Percentiles rank a stretch among this genome's conserved stretches.
Evolutionary conservation across 2,329 filamentous ascomycete species (phyloP).

Genomic region (Chrysoporthe cubensis): DNA sequence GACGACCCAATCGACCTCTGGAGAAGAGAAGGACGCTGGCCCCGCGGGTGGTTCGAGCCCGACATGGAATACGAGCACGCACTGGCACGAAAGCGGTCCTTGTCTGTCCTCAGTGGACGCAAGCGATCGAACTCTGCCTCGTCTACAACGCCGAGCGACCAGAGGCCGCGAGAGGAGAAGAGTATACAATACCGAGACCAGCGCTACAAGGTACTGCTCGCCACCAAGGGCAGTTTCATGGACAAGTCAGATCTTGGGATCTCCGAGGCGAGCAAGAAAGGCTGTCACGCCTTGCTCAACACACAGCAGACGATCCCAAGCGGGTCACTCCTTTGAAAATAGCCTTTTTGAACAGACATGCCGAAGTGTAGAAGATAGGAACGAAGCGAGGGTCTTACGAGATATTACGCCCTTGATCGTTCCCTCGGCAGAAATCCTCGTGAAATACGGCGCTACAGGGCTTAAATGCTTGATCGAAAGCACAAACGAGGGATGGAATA

Average conservation of each 20-base stretch:
- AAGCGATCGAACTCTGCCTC: no score
- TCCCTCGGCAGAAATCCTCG: conserved; percentile 41
- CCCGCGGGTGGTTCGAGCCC: no score
- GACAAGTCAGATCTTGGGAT: neutral
- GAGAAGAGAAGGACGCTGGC: no score
- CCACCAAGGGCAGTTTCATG: neutral
- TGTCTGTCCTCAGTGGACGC: no score
- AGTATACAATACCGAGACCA: no score
- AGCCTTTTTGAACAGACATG: conserved; percentile 40
- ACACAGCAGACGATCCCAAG: conserved; percentile 24
- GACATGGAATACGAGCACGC: no score
- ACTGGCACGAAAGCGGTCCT: no score
- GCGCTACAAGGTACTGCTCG: neutral
- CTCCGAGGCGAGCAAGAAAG: neutral
- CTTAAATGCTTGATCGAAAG: conserved; percentile 44
- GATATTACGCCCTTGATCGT: conserved; percentile 40
- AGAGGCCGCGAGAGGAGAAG: no score
- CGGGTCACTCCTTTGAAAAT: conserved; percentile 39
- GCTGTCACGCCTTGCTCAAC: neutral
- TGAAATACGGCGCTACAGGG: conserved; percentile 34
- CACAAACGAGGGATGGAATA: conserved; percentile 48
- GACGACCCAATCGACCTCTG: no score
- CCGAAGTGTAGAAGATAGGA: conserved; percentile 36
- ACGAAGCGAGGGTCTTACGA: conserved; percentile 40
- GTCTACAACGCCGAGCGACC: no score